Conservation (phyloP, 768 basidiomycete species). For the Phlegmacium glaucopus region DNA sequence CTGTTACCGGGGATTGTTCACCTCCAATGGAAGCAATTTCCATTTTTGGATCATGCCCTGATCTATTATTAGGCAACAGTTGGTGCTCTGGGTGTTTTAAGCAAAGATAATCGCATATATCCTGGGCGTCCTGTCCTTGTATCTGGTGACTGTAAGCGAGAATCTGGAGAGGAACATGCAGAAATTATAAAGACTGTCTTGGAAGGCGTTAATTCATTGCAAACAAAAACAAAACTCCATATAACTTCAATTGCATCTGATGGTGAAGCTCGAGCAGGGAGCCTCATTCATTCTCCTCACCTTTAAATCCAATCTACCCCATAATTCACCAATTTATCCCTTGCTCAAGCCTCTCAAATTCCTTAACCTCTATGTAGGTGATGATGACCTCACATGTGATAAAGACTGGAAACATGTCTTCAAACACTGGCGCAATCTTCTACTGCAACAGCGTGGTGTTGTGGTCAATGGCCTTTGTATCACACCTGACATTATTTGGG, state of each 20-base stretch:
- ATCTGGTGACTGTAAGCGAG: conserved; percentile 27
- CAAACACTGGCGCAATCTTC: conserved; percentile 19
- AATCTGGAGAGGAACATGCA: conserved; percentile 20
- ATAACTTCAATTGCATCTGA: conserved; percentile 20
- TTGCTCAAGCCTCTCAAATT: too few species aligned
- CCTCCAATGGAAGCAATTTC: not conserved
- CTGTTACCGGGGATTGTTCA: too few species aligned
- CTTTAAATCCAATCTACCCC: conserved; percentile 27
- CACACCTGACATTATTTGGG: conserved; percentile 16
- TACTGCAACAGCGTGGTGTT: conserved; percentile 20
- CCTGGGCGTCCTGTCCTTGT: conserved; percentile 20
- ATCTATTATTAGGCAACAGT: conserved; percentile 25
- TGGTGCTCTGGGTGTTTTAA: conserved; percentile 23
- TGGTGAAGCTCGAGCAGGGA: conserved; percentile 21
- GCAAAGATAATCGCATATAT: conserved; percentile 18
- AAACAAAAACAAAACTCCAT: conserved; percentile 12
- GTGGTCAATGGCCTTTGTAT: conserved; percentile 14
- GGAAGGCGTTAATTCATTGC: conserved; percentile 7
- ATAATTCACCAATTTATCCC: too few species aligned
- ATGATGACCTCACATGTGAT: too few species aligned
- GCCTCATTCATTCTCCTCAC: conserved; percentile 17
- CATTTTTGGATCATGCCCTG: not conserved
- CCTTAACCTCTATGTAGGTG: too few species aligned
- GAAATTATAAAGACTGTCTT: conserved; percentile 10
- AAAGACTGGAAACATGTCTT: conserved; percentile 31